Evolutionary conservation across 441 rosid species (phyloP).

Genomic region (Euphorbia neoarborescens): DNA sequence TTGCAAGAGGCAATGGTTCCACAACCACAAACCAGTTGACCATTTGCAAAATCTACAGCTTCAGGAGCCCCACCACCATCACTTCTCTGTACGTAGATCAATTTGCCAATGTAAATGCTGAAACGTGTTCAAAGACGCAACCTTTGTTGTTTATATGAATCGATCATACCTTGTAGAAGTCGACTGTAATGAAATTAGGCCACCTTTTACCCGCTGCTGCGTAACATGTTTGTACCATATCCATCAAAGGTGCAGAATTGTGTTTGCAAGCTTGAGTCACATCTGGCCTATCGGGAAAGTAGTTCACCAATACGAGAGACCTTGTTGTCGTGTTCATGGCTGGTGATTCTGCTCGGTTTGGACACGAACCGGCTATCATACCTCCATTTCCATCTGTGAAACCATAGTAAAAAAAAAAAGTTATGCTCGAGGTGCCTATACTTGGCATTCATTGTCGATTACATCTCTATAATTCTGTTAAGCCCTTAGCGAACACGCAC

Average conservation of each 20-base stretch:
- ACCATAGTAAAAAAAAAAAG: constrained; percentile 5
- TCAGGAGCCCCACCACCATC: constrained; percentile 73
- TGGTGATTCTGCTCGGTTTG: constrained; percentile 59
- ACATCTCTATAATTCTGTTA: neutral
- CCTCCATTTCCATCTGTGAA: constrained; percentile 67
- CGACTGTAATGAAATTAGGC: constrained; percentile 95
- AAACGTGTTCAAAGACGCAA: neutral
- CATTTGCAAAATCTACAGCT: constrained; percentile 64
- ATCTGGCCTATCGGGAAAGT: constrained; percentile 52
- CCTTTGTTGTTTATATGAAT: neutral
- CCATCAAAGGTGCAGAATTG: constrained; percentile 62
- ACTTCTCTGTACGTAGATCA: constrained; percentile 39
- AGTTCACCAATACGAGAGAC: constrained; percentile 58
- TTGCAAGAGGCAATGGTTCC: constrained; percentile 53
- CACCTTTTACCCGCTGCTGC: constrained; percentile 64
- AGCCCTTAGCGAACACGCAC: neutral
- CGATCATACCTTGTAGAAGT: constrained; percentile 58
- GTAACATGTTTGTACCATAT: constrained; percentile 56
- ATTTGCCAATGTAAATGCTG: neutral
- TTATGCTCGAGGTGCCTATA: neutral
- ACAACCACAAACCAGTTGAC: constrained; percentile 73
- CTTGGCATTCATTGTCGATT: neutral
- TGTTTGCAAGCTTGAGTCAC: constrained; percentile 50
- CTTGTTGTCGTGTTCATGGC: constrained; percentile 47
- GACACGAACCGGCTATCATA: constrained; percentile 58